Base-by-base conservation (phyloP, 2,329 filamentous ascomycete genomes). In the Zelopaecilomyces penicillatus region DNA sequence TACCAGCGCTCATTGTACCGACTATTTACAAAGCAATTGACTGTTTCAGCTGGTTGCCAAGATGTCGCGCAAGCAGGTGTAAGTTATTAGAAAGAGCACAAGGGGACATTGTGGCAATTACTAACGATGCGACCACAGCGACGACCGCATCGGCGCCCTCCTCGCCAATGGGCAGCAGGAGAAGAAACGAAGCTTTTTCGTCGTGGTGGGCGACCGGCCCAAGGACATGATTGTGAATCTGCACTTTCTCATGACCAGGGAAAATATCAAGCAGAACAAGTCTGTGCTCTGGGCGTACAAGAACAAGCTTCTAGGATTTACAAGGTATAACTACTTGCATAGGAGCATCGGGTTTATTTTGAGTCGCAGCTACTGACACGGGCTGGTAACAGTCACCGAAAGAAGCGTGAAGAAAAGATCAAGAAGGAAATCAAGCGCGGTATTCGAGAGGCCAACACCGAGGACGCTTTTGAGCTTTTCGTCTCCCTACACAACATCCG, bases 271-370 rank as follows among this genome's bases (percentile, higher is more conserved):
- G 68, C 82, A 95, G 65, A 71, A 71, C 71, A 97, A 97, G 66
- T 93, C 87, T 9, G 89, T 98, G 3, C 73, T 98, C 8, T 98
- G 93, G 93, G 91, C 93, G 19, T 98, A 98, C 73, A 97, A 97
- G 75, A 95, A 94, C 65, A 93, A 98, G 66, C 76, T 98, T 8
- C 73, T 98, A 30, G 90, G 89, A 41, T 97, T 97, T 64, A 94
- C 88, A 30, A 89, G 76, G 77, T 78, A 55, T 12, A 40, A 10
- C 37, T 11, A 4, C 12, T 11, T 26, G 35, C 39, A 37, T 26
- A 39, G 11, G 5, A 2, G 19, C 19, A 2, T 19, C 19, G 19
- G 19, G 19, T 2, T 19, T 19, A 19, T 19, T 19, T 19, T 19
- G 19, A 19, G 19, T 19, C 3, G 3, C 19, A 19, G 19, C 19